Percentiles rank a stretch among this genome's conserved stretches.
Conservation (phyloP, 441 rosid species). For the Sinapis alba region DNA sequence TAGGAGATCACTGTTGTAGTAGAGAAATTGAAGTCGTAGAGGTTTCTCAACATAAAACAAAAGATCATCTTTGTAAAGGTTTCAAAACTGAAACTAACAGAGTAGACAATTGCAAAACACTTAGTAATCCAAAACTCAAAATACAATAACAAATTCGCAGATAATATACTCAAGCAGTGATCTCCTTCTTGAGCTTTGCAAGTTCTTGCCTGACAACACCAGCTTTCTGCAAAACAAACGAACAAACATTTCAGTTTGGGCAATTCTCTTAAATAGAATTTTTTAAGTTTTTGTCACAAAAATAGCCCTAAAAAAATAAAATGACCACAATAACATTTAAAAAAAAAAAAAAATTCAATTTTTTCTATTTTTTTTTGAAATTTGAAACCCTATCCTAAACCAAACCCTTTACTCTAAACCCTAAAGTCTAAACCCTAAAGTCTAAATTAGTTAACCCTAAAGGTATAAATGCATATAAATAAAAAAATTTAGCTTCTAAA, state of each 20-base stretch:
- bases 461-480: too few species aligned
- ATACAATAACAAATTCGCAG: conserved; percentile 9
- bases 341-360: too few species aligned
- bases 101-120: conserved; percentile 5
- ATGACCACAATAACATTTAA: too few species aligned
- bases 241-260: not conserved
- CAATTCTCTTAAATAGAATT: too few species aligned
- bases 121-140: not conserved
- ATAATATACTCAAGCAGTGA: conserved; percentile 40
- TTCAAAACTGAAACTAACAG: conserved; percentile 23
- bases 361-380: too few species aligned
- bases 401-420: too few species aligned
- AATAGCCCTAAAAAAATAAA: too few species aligned
- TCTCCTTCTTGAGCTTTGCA: conserved; percentile 83
- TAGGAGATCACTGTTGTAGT: not conserved
- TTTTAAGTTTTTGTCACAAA: too few species aligned
- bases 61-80: not conserved
- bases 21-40: not conserved
- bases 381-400: too few species aligned
- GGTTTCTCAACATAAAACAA: not conserved
- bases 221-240: conserved; percentile 44
- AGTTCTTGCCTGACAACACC: conserved; percentile 90
- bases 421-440: too few species aligned
- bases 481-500: too few species aligned
- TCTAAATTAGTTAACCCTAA: too few species aligned